These are phyloP conservation scores for Corylus americana DNA, from an alignment of 306 rosid species.

Conservation along the genomic window DNA sequence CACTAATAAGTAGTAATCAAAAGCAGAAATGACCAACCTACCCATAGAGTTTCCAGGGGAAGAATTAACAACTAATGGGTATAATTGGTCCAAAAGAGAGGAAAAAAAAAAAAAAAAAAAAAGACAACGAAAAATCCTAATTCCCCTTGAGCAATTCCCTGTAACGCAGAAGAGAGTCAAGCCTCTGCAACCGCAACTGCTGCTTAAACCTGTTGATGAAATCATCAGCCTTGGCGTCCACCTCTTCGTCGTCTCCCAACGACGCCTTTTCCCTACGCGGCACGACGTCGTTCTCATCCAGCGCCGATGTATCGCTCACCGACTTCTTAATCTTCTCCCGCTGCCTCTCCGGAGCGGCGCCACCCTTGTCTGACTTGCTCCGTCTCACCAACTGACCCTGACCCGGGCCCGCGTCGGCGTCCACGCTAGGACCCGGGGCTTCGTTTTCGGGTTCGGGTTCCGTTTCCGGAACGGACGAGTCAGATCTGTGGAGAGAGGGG, in stretches of 20 bases:
- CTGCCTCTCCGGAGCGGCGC: not conserved
- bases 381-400: constrained; percentile 27
- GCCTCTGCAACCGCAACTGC: constrained; percentile 75
- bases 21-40: not conserved
- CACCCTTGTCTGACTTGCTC: constrained; percentile 36
- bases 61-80: not conserved
- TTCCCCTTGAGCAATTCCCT: constrained; percentile 29
- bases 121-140: not conserved
- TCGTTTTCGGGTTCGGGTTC: constrained; percentile 10
- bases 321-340: constrained; percentile 49
- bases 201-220: constrained; percentile 75
- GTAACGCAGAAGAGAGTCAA: constrained; percentile 61
- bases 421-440: not conserved
- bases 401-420: not conserved
- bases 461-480: constrained; percentile 17
- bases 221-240: constrained; percentile 80
- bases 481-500: constrained; percentile 31
- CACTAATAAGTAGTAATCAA: too few relatives aligned
- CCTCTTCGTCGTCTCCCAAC: constrained; percentile 47
- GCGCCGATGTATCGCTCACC: constrained; percentile 4
- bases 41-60: not conserved
- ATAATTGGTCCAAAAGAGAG: not conserved
- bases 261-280: constrained; percentile 25
- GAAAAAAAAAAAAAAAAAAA: not conserved
- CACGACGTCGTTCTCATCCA: constrained; percentile 11